These are phyloP conservation scores for Whalleya microplaca DNA, from an alignment of 2,329 filamentous ascomycete species.

Conservation along the genomic window DNA sequence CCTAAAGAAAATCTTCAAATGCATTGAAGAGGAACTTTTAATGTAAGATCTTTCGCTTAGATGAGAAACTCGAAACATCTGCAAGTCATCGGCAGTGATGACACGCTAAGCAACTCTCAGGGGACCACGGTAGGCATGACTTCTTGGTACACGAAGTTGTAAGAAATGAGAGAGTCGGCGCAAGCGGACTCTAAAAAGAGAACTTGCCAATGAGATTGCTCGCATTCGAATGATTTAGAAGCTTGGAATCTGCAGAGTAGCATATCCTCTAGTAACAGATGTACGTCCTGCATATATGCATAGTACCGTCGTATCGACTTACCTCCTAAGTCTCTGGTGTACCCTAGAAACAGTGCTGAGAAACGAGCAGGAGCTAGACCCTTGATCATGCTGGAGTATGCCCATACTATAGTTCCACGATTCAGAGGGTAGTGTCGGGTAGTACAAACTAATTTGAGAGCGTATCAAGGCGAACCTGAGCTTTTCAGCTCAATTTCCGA, in stretches of 20 bases:
- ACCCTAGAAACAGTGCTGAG: neutral
- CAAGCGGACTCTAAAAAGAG: neutral
- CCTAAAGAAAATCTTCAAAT: neutral
- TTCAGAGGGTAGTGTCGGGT: neutral
- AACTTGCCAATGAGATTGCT: neutral
- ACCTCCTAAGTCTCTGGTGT: neutral
- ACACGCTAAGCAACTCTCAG: neutral
- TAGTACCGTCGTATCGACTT: neutral
- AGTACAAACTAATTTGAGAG: neutral
- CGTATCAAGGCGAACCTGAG: neutral
- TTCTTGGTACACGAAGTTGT: neutral
- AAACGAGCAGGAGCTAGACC: neutral
- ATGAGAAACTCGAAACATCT: neutral
- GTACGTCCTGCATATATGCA: neutral
- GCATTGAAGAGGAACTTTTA: neutral
- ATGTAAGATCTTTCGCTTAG: neutral
- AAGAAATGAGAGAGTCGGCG: too few relatives aligned
- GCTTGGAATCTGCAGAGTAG: neutral
- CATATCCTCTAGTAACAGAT: neutral
- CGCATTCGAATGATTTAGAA: neutral
- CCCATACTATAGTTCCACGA: neutral
- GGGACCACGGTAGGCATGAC: neutral
- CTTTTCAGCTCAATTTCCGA: neutral
- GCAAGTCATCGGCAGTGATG: neutral
- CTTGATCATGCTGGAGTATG: neutral